Conservation (phyloP, 2,329 filamentous ascomycete species). For the Incumbomyces delicatus region DNA sequence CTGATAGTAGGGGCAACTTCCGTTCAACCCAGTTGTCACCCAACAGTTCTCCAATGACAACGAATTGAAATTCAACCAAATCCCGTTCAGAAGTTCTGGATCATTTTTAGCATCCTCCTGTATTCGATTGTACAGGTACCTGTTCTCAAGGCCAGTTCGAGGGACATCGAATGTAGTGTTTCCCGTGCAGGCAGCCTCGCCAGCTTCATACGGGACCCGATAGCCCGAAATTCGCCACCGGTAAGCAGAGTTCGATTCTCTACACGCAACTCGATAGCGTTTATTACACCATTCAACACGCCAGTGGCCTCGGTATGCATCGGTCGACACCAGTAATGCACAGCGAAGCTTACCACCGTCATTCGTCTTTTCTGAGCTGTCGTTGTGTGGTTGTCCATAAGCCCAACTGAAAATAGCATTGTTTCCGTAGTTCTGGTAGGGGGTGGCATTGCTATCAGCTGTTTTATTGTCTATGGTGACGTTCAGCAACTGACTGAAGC, state of each 20-base stretch:
- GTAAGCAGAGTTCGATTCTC: conserved; percentile 44
- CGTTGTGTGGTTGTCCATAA: conserved; percentile 44
- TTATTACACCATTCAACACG: conserved; percentile 46
- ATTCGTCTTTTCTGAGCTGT: conserved; percentile 24
- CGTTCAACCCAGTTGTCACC: conserved; percentile 47
- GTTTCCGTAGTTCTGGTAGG: conserved; percentile 41
- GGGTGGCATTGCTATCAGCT: conserved; percentile 29
- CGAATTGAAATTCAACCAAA: conserved; percentile 55
- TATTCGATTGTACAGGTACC: conserved; percentile 42
- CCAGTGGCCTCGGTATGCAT: conserved; percentile 44
- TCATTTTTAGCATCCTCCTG: conserved; percentile 23
- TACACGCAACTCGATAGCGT: conserved; percentile 47
- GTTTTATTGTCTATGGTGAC: conserved; percentile 42
- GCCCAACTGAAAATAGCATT: conserved; percentile 53
- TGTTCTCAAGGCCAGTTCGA: conserved; percentile 54
- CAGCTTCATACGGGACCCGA: conserved; percentile 34
- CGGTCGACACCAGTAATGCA: conserved; percentile 42
- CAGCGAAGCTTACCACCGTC: conserved; percentile 39
- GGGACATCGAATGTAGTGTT: conserved; percentile 47
- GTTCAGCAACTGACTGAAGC: conserved; percentile 52
- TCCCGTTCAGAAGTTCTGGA: conserved; percentile 21
- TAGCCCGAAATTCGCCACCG: conserved; percentile 44
- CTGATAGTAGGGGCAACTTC: conserved; percentile 48
- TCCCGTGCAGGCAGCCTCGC: conserved; percentile 39
- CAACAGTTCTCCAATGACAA: conserved; percentile 50